Evolutionary conservation across 2,329 filamentous ascomycete species (phyloP), one percentile per base, ranked within the genome.

Genomic region (Cryphonectria parasitica): DNA sequence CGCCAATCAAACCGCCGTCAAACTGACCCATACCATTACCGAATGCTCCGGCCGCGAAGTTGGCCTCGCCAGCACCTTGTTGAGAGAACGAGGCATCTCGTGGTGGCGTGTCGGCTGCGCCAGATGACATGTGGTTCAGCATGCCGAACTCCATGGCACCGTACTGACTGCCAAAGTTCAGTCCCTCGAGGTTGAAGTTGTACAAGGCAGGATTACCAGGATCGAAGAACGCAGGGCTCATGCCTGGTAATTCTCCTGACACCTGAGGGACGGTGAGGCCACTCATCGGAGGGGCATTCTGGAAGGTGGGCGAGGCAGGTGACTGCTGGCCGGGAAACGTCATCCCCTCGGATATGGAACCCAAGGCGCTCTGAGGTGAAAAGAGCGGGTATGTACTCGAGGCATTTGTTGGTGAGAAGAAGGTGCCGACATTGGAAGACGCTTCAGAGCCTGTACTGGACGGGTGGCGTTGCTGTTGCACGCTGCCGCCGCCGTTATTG

Each of bases 121-220:
- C 92, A n/a, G 92, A 94, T 71, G 93, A 94, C 92, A 99, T 97
- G 79, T 98, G 95, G 39, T 94, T 94, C 0, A 99, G 88, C 88
- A 98, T 98, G 68, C 94, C 92, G 79, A 98, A 98, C 80, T 98
- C 96, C 80, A 97, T 87, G 25, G 95, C 95, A 72, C 95, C 95
- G 78, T 98, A 99, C 74, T 97, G 94, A 78, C 96, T 98, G 69
- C 94, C 95, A 80, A 98, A 99, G 79, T 96, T 96, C 79, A 98
- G 88, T 71, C 94, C 94, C 69, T 97, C 94, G 15, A 98, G 89
- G 79, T 98, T 95, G 80, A 98, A 97, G 79, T 98, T 98, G 87
- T 97, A 98, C 69, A 97, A 83, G 0, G 94, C 92, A 3, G 95
- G 94, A 78, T 98, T 96, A 78, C 93, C 96, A 0, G 94, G 93